Conservation (phyloP, 2,329 filamentous ascomycete genomes). For the Fusarium sp. region DNA sequence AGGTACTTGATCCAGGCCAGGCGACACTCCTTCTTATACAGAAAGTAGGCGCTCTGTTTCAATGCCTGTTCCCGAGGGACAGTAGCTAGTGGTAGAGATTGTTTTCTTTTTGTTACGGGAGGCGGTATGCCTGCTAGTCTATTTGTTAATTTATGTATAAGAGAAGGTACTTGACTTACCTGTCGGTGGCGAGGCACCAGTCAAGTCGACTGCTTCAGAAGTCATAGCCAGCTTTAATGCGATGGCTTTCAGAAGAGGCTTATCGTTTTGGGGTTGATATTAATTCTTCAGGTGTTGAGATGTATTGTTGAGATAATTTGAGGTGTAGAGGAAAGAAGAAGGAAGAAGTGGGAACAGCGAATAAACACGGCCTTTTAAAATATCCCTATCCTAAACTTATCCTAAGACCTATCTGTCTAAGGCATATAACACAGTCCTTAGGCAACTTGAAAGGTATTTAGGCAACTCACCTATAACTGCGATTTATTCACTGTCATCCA, state of each 20-base stretch:
- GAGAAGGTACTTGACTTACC: not conserved
- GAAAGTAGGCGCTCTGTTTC: not conserved
- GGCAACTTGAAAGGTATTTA: not conserved
- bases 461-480: not conserved
- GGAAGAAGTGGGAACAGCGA: not conserved
- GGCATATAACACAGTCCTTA: not conserved
- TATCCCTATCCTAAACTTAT: not conserved
- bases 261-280: not conserved
- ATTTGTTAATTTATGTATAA: not conserved
- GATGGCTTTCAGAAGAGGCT: not conserved
- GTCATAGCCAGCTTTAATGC: not conserved
- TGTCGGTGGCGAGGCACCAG: not conserved
- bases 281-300: not conserved
- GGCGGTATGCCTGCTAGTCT: not conserved
- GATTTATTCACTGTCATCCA: not conserved
- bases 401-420: not conserved
- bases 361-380: not conserved
- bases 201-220: not conserved
- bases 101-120: fast-evolving
- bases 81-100: fast-evolving
- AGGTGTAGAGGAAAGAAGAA: not conserved
- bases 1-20: conserved; percentile 1
- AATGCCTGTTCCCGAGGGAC: not conserved
- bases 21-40: not conserved
- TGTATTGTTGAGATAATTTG: not conserved